These are phyloP conservation scores for Pisolithus tinctorius DNA, from an alignment of 768 basidiomycete genomes.

Conservation along the genomic window DNA sequence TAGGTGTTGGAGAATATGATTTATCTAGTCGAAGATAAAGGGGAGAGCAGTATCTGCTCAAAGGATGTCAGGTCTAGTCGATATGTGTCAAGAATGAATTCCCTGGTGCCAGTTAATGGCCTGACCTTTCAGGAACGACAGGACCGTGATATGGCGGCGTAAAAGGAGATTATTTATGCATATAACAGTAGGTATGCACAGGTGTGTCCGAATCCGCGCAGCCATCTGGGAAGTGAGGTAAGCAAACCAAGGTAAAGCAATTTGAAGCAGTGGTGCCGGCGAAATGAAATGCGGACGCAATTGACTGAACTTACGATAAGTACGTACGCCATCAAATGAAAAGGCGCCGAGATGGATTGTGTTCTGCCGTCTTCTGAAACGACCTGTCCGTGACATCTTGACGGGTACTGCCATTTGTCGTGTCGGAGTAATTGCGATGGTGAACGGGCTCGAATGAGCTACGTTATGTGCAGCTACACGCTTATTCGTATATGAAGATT, in stretches of 20 bases:
- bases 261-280: not conserved
- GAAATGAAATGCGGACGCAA: not conserved
- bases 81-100: conserved; percentile 1
- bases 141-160: too few relatives aligned
- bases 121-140: too few relatives aligned
- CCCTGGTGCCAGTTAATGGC: too few relatives aligned
- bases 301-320: not conserved
- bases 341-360: not conserved
- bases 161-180: too few relatives aligned
- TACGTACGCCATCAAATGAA: not conserved
- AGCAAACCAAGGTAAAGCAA: not conserved
- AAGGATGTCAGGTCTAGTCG: not conserved
- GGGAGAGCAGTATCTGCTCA: not conserved
- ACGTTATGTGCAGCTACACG: too few relatives aligned
- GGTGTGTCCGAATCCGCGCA: not conserved
- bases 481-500: too few relatives aligned
- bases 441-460: too few relatives aligned
- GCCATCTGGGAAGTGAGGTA: conserved; percentile 1
- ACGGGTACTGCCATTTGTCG: too few relatives aligned
- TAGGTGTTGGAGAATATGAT: not conserved
- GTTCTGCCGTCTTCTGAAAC: not conserved
- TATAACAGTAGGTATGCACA: not conserved
- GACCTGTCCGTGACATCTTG: too few relatives aligned
- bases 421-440: too few relatives aligned
- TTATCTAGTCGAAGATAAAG: conserved; percentile 3